phyloP scores from a whole-genome alignment of 2,329 filamentous ascomycete species.

The Nakataea oryzae region DNA sequence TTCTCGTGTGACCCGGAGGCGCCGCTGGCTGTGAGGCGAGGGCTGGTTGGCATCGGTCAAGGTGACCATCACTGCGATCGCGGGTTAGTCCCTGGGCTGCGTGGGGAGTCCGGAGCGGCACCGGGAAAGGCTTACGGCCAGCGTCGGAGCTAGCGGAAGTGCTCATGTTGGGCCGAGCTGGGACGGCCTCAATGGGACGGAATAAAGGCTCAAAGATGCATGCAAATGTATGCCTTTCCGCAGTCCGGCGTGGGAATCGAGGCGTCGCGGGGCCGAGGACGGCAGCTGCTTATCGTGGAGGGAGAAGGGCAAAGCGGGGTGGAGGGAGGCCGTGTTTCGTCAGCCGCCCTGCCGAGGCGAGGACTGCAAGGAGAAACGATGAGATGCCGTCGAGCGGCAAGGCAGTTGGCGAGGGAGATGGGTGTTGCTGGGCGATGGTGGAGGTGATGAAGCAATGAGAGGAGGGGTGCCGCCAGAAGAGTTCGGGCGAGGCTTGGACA shows the following conservation, averaged over 20 bases:
- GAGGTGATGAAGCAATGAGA: neutral
- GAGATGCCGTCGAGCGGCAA: neutral
- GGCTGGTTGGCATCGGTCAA: slow-evolving; percentile 8
- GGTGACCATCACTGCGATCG: slow-evolving; percentile 11
- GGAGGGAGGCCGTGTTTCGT: neutral
- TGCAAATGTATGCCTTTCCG: too few species aligned
- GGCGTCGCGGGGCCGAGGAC: neutral
- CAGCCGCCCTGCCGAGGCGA: neutral
- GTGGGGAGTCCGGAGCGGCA: neutral
- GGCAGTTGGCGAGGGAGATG: neutral
- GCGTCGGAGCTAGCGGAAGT: neutral
- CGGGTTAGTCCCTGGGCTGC: neutral
- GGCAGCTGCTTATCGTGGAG: neutral
- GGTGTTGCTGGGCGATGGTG: neutral
- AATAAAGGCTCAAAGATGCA: neutral
- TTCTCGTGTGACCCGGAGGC: slow-evolving; percentile 17
- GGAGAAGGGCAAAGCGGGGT: neutral
- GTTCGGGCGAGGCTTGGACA: neutral
- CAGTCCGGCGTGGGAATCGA: neutral
- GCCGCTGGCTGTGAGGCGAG: slow-evolving; percentile 11
- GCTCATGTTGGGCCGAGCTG: neutral
- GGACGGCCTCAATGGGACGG: neutral
- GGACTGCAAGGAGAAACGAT: neutral
- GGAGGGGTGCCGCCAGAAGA: neutral
- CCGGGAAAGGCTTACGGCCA: neutral